phyloP scores from a whole-genome alignment of 441 rosid species.

The Erodium trifolium region DNA sequence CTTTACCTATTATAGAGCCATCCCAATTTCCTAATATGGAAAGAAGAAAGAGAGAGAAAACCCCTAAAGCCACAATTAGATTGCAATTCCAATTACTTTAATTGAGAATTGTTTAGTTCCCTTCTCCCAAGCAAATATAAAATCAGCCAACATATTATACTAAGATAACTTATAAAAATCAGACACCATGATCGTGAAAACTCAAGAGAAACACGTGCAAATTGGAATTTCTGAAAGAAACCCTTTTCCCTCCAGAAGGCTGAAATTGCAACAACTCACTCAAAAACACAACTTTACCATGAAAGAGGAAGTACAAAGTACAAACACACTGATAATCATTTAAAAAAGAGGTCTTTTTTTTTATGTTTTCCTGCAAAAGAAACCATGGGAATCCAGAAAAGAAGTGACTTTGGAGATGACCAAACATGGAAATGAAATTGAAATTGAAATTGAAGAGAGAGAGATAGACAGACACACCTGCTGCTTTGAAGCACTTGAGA shows the following conservation, averaged over 20 bases:
- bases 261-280: conserved; percentile 1
- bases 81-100: conserved; percentile 3
- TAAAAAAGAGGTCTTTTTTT: neutral
- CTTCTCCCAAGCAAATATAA: neutral
- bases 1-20: neutral
- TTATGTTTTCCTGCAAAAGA: neutral
- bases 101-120: neutral
- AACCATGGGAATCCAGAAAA: neutral
- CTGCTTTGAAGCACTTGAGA: conserved; percentile 5
- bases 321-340: neutral
- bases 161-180: neutral
- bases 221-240: neutral
- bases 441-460: neutral
- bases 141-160: neutral
- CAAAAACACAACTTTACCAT: conserved; percentile 1
- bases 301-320: neutral
- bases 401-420: neutral
- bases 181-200: neutral
- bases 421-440: neutral
- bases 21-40: neutral
- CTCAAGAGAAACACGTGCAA: conserved; percentile 1
- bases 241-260: neutral
- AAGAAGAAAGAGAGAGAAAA: neutral
- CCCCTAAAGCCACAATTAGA: conserved; percentile 1
- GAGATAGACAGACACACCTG: neutral